Conservation (phyloP, 2,329 filamentous ascomycete genomes). For the Chrysoporthe cubensis region DNA sequence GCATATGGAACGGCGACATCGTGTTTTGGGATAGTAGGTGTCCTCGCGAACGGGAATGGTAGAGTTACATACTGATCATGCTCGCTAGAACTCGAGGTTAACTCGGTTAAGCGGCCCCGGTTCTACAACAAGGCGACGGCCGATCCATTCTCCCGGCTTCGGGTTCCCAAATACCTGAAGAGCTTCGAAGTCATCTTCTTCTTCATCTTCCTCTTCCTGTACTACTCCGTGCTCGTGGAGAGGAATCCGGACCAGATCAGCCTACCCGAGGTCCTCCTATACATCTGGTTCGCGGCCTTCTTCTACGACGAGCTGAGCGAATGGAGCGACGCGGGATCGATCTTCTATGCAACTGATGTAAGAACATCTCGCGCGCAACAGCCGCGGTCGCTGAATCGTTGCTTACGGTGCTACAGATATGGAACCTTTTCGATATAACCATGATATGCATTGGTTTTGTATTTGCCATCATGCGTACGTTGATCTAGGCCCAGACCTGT, state of each 20-base stretch:
- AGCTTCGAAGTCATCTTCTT: slow-evolving; percentile 85
- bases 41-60: neutral
- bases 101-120: slow-evolving; percentile 74
- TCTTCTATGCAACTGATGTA: slow-evolving; percentile 83
- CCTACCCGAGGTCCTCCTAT: slow-evolving; percentile 71
- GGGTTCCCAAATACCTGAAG: slow-evolving; percentile 85
- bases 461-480: slow-evolving; percentile 74
- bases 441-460: slow-evolving; percentile 76
- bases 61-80: neutral
- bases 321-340: slow-evolving; percentile 81
- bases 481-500: slow-evolving; percentile 15
- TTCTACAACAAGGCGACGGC: slow-evolving; percentile 71
- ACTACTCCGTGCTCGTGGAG: slow-evolving; percentile 84
- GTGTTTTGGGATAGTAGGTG: slow-evolving; percentile 74
- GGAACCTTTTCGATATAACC: slow-evolving; percentile 77
- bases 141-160: slow-evolving; percentile 74
- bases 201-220: slow-evolving; percentile 73
- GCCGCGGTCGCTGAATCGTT: slow-evolving; percentile 73
- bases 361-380: neutral
- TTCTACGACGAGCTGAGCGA: slow-evolving; percentile 86
- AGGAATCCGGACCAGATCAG: slow-evolving; percentile 70
- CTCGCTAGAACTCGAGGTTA: slow-evolving; percentile 62
- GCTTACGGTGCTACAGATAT: slow-evolving; percentile 69
- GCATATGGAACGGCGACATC: slow-evolving; percentile 85
- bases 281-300: slow-evolving; percentile 86